Conservation (phyloP, 495 filamentous ascomycete species). For the Xylaria scruposa region DNA sequence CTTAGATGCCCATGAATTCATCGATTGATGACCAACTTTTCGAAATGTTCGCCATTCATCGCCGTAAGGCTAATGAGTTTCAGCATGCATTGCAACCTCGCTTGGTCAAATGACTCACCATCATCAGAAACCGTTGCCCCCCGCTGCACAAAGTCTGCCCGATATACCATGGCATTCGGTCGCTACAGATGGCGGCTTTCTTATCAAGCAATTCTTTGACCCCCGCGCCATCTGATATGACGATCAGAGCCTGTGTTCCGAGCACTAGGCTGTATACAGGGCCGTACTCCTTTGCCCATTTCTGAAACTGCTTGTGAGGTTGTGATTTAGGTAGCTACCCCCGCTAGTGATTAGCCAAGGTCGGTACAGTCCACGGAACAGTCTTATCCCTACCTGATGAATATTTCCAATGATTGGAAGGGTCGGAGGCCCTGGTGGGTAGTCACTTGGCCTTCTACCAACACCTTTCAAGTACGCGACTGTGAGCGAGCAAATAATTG, state of each 20-base stretch:
- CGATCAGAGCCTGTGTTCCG: background rate
- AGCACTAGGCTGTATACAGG: constrained; percentile 17
- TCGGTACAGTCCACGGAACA: background rate
- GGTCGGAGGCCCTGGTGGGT: constrained; percentile 25
- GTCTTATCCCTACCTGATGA: constrained; percentile 4
- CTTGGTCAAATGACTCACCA: background rate
- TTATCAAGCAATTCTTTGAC: background rate
- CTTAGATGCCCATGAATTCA: constrained; percentile 1
- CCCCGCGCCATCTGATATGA: background rate
- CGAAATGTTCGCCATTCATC: background rate
- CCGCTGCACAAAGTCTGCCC: background rate
- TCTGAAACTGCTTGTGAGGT: constrained; percentile 19
- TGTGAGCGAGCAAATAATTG: background rate
- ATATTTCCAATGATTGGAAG: constrained; percentile 26
- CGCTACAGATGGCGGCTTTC: background rate
- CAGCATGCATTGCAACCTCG: background rate
- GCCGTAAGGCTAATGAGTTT: background rate
- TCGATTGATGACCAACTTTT: background rate
- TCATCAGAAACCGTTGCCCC: background rate
- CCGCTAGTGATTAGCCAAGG: background rate
- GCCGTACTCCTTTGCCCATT: constrained; percentile 23
- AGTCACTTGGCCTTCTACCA: constrained; percentile 18
- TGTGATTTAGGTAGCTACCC: background rate
- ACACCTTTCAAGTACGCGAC: constrained; percentile 2
- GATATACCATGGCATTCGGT: background rate